Conservation (phyloP, 164 flowering plant genomes). For the Umbilicus rupestris region DNA sequence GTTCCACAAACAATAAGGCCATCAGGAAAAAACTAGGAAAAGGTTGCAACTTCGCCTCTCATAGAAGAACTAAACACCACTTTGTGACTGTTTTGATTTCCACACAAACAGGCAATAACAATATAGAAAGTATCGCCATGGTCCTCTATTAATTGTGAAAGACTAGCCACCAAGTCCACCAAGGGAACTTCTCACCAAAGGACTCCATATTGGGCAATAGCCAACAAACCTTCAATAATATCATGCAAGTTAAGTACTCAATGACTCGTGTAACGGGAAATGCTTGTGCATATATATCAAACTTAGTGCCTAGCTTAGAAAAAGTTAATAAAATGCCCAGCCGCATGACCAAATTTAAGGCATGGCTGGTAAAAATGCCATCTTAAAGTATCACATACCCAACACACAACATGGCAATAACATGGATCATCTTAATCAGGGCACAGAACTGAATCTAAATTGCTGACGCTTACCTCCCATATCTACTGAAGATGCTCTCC, state of each 20-base stretch:
- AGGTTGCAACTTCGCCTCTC: conserved; percentile 74
- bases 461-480: conserved; percentile 46
- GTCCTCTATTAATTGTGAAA: conserved; percentile 57
- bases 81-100: conserved; percentile 69
- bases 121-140: conserved; percentile 77
- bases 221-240: conserved; percentile 46
- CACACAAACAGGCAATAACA: conserved; percentile 83
- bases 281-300: conserved; percentile 24
- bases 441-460: background rate
- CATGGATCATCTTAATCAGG: background rate
- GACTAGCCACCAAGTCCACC: conserved; percentile 64
- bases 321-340: background rate
- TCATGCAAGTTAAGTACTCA: conserved; percentile 39
- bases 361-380: background rate
- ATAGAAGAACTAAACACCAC: conserved; percentile 89
- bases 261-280: conserved; percentile 23
- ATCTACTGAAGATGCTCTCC: conserved; percentile 56
- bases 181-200: conserved; percentile 35
- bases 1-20: conserved; percentile 97
- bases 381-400: background rate
- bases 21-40: conserved; percentile 71
- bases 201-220: conserved; percentile 41
- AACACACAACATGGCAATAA: background rate
- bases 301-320: background rate
- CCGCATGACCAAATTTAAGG: no score